Conservation (phyloP, 2,329 filamentous ascomycete genomes). For the Colletotrichum sansevieriae region DNA sequence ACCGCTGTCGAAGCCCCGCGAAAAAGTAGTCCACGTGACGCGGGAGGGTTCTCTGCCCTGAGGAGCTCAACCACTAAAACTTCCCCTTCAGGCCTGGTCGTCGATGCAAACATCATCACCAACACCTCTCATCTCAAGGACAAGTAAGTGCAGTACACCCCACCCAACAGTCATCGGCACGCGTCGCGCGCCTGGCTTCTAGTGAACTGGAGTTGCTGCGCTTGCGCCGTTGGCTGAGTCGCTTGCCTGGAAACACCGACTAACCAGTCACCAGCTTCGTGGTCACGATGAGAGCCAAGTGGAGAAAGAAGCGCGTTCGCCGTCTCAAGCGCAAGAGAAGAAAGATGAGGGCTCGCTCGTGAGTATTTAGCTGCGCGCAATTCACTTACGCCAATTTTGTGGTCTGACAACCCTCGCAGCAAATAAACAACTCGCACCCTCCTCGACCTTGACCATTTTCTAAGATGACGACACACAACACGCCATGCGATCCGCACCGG, state of each 20-base stretch:
- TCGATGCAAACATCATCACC: constrained; percentile 42
- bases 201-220: neutral
- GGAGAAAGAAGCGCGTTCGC: constrained; percentile 99
- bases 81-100: constrained; percentile 24
- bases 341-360: constrained; percentile 99
- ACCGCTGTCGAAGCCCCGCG: constrained; percentile 14
- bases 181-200: neutral
- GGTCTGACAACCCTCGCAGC: constrained; percentile 59
- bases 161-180: neutral
- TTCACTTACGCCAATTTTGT: neutral
- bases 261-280: constrained; percentile 38
- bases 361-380: constrained; percentile 59
- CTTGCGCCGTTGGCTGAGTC: constrained; percentile 3
- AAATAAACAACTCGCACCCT: constrained; percentile 76
- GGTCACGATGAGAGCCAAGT: constrained; percentile 91
- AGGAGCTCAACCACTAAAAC: constrained; percentile 40
- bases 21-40: constrained; percentile 27
- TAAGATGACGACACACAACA: constrained; percentile 37
- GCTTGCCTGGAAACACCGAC: neutral
- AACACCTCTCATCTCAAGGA: constrained; percentile 43
- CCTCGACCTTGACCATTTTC: constrained; percentile 65
- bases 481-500: constrained; percentile 30
- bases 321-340: constrained; percentile 99
- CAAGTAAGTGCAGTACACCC: constrained; percentile 40
- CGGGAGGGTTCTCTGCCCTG: constrained; percentile 43